A percentile compares a stretch with the other conserved stretches of the same genome.
Evolutionary conservation across 768 basidiomycete genomes (phyloP).

Genomic region (Favolaschia claudopus): DNA sequence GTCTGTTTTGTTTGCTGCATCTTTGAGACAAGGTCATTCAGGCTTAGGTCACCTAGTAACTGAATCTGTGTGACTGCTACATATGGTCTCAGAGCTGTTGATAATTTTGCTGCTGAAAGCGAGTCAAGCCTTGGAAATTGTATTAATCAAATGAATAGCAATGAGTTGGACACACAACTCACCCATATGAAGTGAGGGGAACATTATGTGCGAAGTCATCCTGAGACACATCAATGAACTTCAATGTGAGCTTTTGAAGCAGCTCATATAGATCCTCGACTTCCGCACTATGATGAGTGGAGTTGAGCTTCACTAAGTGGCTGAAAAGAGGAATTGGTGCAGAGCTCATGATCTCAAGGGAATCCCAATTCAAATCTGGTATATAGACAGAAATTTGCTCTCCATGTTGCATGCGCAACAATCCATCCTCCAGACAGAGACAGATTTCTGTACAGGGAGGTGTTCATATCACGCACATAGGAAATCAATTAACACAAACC

Average conservation of each 20-base stretch:
- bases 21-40: background rate
- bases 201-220: constrained; percentile 45
- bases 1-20: background rate
- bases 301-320: constrained; percentile 28
- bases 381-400: too few species aligned
- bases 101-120: constrained; percentile 1
- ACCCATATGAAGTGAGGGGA: constrained; percentile 51
- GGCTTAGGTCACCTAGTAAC: background rate
- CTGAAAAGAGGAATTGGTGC: constrained; percentile 25
- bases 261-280: constrained; percentile 9
- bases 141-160: background rate
- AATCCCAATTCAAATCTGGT: too few species aligned
- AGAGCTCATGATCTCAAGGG: too few species aligned
- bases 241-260: constrained; percentile 29
- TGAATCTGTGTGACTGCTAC: constrained; percentile 10
- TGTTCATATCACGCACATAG: too few species aligned
- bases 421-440: constrained; percentile 40
- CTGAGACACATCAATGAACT: constrained; percentile 37
- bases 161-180: too few species aligned
- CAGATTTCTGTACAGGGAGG: constrained; percentile 34
- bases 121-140: constrained; percentile 17
- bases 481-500: too few species aligned
- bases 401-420: too few species aligned
- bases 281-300: constrained; percentile 6
- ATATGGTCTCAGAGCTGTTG: background rate